Base-by-base conservation (phyloP, 2,329 filamentous ascomycete species). In the Colletotrichum sp. region DNA sequence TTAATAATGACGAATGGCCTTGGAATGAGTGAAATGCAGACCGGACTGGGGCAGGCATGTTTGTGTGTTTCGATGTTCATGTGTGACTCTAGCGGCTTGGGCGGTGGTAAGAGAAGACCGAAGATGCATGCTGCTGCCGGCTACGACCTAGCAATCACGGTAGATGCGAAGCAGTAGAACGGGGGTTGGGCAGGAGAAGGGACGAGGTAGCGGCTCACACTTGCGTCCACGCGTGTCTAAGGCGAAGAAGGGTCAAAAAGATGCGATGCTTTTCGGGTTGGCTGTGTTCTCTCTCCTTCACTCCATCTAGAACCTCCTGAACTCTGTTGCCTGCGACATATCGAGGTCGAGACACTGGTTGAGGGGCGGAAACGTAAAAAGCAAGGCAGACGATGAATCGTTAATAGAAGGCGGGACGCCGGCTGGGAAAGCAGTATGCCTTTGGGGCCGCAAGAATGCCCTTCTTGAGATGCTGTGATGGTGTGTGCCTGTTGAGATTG, bases 1-100 rank as follows among this genome's bases (percentile, higher is more conserved):
- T 75, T 73, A 75, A 73, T 75, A 73, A 75, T 75, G 70, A 73
- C 43, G 73, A 75, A 75, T 75, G 70, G 70, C 43, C 64, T 72
- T 65, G 56, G 34, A 73, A 68, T 36, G 58, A 68, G 61, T 13
- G 16, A n/a, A 32, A 52, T 52, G 56, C 58, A 62, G 67, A 39
- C 66, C 66, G n/a, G 36, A 18, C n/a, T 13, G 32, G 18, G 56
- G 13, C 62, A 18, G 43, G 56, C 15, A 36, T 62, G 34, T 70
- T 22, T 64, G 52, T 69, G 52, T 60, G 52, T 52, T 15, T 66
- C 15, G 36, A 4, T 52, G 8, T 39, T 18, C 25, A 15, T 68
- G 15, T 15, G n/a, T 43, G 15, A 39, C 32, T 28, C 1, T 22
- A 2, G 15, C 6, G 13, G 34, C 34, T 27, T 10, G 13, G 25